phyloP scores from a whole-genome alignment of 345 rosid genomes.

The Cardamine occulta region DNA sequence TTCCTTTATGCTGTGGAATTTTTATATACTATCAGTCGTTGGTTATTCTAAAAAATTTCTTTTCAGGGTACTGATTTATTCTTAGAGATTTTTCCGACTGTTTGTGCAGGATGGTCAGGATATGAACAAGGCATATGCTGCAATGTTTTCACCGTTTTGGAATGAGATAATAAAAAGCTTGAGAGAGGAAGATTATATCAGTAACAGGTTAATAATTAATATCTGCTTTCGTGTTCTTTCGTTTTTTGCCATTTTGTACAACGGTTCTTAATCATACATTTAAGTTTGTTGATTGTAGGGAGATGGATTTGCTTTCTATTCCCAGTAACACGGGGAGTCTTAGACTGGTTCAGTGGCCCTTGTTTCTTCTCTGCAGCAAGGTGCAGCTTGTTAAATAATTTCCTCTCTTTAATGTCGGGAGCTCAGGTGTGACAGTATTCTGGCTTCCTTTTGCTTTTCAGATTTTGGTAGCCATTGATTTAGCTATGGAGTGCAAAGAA shows the following conservation, averaged over 20 bases:
- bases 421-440: slow-evolving; percentile 20
- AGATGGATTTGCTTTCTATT: slow-evolving; percentile 91
- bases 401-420: slow-evolving; percentile 2
- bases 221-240: slow-evolving; percentile 19
- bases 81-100: slow-evolving; percentile 8
- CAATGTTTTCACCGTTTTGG: slow-evolving; percentile 98
- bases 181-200: slow-evolving; percentile 95
- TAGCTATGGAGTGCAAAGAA: slow-evolving; percentile 93
- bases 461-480: slow-evolving; percentile 91
- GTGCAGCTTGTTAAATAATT: slow-evolving; percentile 48
- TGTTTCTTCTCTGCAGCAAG: slow-evolving; percentile 98
- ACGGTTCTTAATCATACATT: slow-evolving; percentile 17
- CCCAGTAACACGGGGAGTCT: slow-evolving; percentile 96
- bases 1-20: slow-evolving; percentile 24
- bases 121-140: slow-evolving; percentile 75
- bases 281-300: slow-evolving; percentile 51
- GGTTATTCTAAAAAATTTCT: slow-evolving; percentile 13
- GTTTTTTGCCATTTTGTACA: slow-evolving; percentile 28
- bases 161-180: slow-evolving; percentile 93
- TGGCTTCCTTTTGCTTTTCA: slow-evolving; percentile 46
- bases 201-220: slow-evolving; percentile 65
- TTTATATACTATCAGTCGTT: not conserved
- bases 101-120: slow-evolving; percentile 67
- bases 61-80: slow-evolving; percentile 16
- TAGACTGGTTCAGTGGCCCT: slow-evolving; percentile 95